Base-by-base conservation (phyloP, 129 eudicot genomes). In the Pulicaria dysenterica region DNA sequence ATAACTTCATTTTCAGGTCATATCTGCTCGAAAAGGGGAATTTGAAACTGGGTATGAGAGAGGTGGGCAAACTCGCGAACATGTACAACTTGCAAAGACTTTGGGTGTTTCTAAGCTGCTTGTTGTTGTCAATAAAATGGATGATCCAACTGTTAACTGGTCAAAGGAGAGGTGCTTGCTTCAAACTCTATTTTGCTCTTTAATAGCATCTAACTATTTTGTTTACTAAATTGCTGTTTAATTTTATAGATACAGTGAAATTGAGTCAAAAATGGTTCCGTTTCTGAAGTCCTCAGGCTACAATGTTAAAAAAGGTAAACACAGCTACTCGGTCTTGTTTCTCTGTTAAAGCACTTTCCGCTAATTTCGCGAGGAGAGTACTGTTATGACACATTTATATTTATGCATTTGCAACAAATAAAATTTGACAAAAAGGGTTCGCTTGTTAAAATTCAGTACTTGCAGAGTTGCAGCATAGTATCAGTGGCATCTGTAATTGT, bases 21-120 rank as follows among this genome's bases (percentile, higher is more conserved):
- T 93, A 77, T 93, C 98, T 78, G 98, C 98, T 72, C 92, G 98
- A 34, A 93, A 87, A 77, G 98, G 98, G 11, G 96, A 93, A 80
- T 93, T 93, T 82, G 98, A 93, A 84, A 93, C 96, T 69, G 98
- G 98, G 53, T 93, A 77, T 77, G 96, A 93, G 78, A 85, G 80
- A 83, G 98, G 98, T 82, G 98, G 98, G 17, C 98, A 93, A 82
- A 93, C 98, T 10, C 90, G 98, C 49, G 96, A 93, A 77, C 98
- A 93, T 90, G 95, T 93, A 73, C 89, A 83, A 65, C 98, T 89
- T 58, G 96, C 98, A 74, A 89, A 92, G 80, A 89, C 95, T 40
- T 74, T 89, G 77, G 96, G 96, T 69, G 98, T 92, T 51, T 74
- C 95, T 31, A 92, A 89, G 80, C 80, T 92, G 50, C 66, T 92